Evolutionary conservation across 192 early-diverging fungal genomes (phyloP), one percentile per base, ranked within the genome.

Genomic region (Coemansia sp.): DNA sequence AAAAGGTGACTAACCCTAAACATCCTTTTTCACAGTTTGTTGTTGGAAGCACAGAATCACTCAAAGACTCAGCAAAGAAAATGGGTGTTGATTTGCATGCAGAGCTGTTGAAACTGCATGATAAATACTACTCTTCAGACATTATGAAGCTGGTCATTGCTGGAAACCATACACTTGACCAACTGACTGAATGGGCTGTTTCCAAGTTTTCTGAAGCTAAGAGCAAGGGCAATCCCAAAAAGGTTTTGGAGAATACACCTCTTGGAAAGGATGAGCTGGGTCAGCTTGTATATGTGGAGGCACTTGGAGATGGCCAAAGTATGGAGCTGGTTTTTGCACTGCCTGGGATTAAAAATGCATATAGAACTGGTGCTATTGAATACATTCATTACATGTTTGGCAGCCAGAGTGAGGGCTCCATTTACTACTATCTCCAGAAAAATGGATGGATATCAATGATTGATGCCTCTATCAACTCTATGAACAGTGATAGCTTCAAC

Each of bases 101-200:
- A 6, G 87, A 92, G 48, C 78, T 97, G 48, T 67, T 94, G 32
- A 89, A 91, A 48, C 93, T 96, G 56, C 89, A 95, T 69, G 69
- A 86, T 4, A 85, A 85, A 56, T 92, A 93, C 70, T 99, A 99
- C 71, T 95, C 93, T 11, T 87, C 93, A 17, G 96, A 96, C 60
- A 71, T 96, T 28, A 97, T 96, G 95, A 94, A 91, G 72, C 77
- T 96, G 7, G 88, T 89, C 22, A 80, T 99, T 25, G 62, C 92
- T 20, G 95, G 95, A 48, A 85, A 88, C 73, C 93, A 97, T 70
- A 81, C 92, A 11, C 56, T 73, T 5, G 91, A 95, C 61, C 70
- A 87, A 68, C 82, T 97, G 49, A 77, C 86, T 12, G 73, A 89
- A 33, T 92, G 90, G 94, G 89, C 88, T 0, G 89, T 91, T 8